Base-by-base conservation (phyloP, 441 rosid genomes). In the Erysimum pusillum region DNA sequence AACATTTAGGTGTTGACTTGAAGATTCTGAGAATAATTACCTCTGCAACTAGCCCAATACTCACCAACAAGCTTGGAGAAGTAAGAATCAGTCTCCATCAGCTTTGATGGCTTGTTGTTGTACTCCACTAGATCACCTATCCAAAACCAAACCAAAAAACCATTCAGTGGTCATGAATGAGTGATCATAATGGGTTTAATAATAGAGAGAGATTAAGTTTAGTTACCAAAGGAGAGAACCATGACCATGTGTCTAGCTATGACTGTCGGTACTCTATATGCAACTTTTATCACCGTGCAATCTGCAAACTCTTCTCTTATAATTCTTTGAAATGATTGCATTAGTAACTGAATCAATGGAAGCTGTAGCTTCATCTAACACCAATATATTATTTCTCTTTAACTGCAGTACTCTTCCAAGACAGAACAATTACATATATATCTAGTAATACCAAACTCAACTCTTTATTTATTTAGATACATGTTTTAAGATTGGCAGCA, bases 291-390 rank as follows among this genome's bases (percentile, higher is more conserved):
- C 34, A 91, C 89, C 0, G 98, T 93, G 74, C 93, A 91, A 2
- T 85, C 77, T 6, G 82, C 77, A 77, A 91, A 93, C 57, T n/a
- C n/a, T n/a, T n/a, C n/a, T n/a, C n/a, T n/a, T n/a, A n/a, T n/a
- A n/a, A 38, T 89, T 80, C 79, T 83, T 87, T 71, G 90, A 94
- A 8, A 93, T 76, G 76, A 85, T 80, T 62, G 90, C 92, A 80
- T 89, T 92, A 17, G 97, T 93, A 1, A 90, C 91, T 25, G 96
- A 89, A 74, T 91, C 96, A 45, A 93, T 89, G 13, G 98, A 94
- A 46, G 97, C 96, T n/a, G 97, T 94, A 32, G 98, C 97, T 85
- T 94, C 97, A 76, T 94, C 98, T 1, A 94, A 86, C 39, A 92
- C 93, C 11, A 92, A 82, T 74, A 92, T 89, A 76, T 79, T 84